Evolutionary conservation across 2,329 filamentous ascomycete species (phyloP).

Genomic region (Sporothrix luriei): DNA sequence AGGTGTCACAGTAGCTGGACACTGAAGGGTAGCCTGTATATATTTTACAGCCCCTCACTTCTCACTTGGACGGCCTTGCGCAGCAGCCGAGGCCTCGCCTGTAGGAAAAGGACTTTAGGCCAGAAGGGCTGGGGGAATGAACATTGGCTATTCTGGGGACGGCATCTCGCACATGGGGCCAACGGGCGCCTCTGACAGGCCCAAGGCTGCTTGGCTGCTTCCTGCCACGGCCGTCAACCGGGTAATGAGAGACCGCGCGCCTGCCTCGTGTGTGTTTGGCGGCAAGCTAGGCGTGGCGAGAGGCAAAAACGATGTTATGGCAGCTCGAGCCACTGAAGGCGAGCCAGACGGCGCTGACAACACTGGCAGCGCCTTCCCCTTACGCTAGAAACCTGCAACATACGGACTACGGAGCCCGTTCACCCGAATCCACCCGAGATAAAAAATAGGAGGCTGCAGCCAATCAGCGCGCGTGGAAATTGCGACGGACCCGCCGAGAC

Average conservation of each 20-base stretch:
- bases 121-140: neutral
- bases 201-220: neutral
- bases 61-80: neutral
- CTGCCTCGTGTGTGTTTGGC: neutral
- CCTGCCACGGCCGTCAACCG: neutral
- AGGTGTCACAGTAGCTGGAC: neutral
- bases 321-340: conserved; percentile 27
- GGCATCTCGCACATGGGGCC: conserved; percentile 23
- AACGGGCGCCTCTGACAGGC: conserved; percentile 25
- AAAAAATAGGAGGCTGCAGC: conserved; percentile 24
- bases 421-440: conserved; percentile 38
- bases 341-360: neutral
- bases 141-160: neutral
- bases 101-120: too few relatives aligned
- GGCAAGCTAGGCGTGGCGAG: conserved; percentile 11
- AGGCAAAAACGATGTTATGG: too few relatives aligned
- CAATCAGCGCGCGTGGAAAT: conserved; percentile 24
- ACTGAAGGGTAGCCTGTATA: conserved; percentile 21
- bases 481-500: conserved; percentile 14
- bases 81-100: conserved; percentile 14
- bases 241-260: conserved; percentile 27
- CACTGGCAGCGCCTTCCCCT: conserved; percentile 1
- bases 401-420: conserved; percentile 28
- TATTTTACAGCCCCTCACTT: conserved; percentile 24
- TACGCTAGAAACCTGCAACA: conserved; percentile 14